Evolutionary conservation across 208 protist genomes (phyloP).

Genomic region (Crithidia fasciculata): DNA sequence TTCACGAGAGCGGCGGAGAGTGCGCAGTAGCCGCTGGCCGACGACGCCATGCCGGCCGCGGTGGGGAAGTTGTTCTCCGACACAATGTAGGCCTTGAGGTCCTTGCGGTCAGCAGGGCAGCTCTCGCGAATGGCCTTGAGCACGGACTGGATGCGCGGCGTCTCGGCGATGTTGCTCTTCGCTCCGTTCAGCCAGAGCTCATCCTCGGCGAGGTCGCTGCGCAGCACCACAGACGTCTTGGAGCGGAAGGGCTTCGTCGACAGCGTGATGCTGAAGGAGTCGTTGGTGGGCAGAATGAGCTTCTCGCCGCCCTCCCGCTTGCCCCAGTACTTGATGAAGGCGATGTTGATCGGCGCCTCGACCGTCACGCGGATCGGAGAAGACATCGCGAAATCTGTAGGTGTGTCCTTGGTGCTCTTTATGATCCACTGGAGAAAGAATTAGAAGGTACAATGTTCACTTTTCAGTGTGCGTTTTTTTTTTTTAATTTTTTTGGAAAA

Average conservation of each 20-base stretch:
- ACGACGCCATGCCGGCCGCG: constrained; percentile 98
- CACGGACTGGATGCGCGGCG: constrained; percentile 81
- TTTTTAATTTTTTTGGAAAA: no score
- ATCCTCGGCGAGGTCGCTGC: constrained; percentile 73
- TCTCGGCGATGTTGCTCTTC: constrained; percentile 67
- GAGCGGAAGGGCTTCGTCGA: constrained; percentile 94
- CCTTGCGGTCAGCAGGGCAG: constrained; percentile 49
- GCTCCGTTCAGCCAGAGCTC: constrained; percentile 96
- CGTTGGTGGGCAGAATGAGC: constrained; percentile 95
- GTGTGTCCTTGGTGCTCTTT: not conserved
- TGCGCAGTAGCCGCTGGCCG: constrained; percentile 97
- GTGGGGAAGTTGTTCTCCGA: constrained; percentile 99
- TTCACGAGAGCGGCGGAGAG: constrained; percentile 88
- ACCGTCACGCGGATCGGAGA: constrained; percentile 77
- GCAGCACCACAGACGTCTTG: constrained; percentile 94
- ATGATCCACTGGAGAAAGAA: not conserved
- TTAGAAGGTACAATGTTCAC: not conserved
- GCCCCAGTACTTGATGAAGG: constrained; percentile 99
- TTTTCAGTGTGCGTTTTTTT: no score
- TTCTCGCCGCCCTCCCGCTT: constrained; percentile 96
- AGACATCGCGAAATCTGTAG: constrained; percentile 15
- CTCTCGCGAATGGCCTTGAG: constrained; percentile 60
- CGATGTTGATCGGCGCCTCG: constrained; percentile 98
- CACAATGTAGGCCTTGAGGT: constrained; percentile 89
- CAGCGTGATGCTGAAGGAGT: constrained; percentile 97